Evolutionary conservation across 2,329 filamentous ascomycete species (phyloP), one percentile per base, ranked within the genome.

Genomic region (Stagonosporopsis cucurbitacearum): DNA sequence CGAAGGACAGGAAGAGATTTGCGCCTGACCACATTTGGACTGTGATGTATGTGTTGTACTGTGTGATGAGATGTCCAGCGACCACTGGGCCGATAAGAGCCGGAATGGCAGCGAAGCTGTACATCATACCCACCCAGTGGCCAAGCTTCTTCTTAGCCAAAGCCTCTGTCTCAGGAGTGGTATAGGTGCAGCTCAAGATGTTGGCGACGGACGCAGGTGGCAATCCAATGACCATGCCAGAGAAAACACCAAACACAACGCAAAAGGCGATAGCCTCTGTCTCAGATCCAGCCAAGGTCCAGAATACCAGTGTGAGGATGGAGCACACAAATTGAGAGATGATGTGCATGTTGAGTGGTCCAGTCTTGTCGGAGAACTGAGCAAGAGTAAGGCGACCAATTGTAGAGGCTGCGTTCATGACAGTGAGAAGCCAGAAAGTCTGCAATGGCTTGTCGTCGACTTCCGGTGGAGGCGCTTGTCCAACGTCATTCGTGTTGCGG

Each of bases 91-190:
- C 81, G 4, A 74, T 70, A 9, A 83, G 72, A 2, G 79, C 74
- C n/a, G 77, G 78, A 1, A 78, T 63, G 1, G 79, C 79, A 8
- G 79, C 75, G 40, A 71, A 68, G 11, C 75, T 76, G 70, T 82
- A 83, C 80, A 82, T 81, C 80, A 82, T 81, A 37, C 81, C 81
- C 3, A 75, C 78, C 80, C 81, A 82, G 49, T 82, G 80, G 13
- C 81, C 81, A 7, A 82, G 76, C 51, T 77, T 78, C 46, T 75
- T 52, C 64, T 75, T 72, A 9, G 65, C 65, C 22, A 69, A 52
- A 20, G 64, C 49, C 13, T 49, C 58, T 7, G 63, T 67, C n/a
- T 70, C 74, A 3, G 64, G 59, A 6, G 61, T 58, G 8, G 57
- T 69, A 59, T 75, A 75, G 19, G 71, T 70, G 58, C 70, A 69